phyloP scores from a whole-genome alignment of 495 filamentous ascomycete species.

The Aspergillus asperescens region DNA sequence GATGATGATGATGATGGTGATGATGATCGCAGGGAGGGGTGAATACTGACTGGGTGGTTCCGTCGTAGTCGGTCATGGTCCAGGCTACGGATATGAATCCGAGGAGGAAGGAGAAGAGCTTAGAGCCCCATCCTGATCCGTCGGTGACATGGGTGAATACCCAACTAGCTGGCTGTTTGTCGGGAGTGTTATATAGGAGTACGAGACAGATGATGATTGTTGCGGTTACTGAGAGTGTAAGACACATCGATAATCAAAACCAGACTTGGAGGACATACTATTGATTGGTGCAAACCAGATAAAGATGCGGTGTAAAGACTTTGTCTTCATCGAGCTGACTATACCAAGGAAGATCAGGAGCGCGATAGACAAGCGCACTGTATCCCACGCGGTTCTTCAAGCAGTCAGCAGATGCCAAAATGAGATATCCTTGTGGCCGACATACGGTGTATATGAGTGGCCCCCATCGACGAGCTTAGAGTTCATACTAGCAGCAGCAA shows the following conservation, averaged over 20 bases:
- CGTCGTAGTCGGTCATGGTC: constrained; percentile 75
- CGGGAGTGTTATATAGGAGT: constrained; percentile 55
- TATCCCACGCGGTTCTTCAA: constrained; percentile 54
- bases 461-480: constrained; percentile 42
- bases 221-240: constrained; percentile 40
- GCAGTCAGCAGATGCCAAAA: constrained; percentile 11
- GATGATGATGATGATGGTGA: too few relatives aligned
- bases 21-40: neutral
- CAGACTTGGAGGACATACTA: constrained; percentile 29
- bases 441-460: constrained; percentile 46
- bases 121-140: constrained; percentile 62
- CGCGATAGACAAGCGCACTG: constrained; percentile 55
- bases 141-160: constrained; percentile 64
- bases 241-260: neutral
- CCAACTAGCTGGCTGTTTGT: constrained; percentile 59
- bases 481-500: constrained; percentile 54
- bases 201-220: constrained; percentile 58
- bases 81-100: constrained; percentile 69
- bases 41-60: constrained; percentile 57
- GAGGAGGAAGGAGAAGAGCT: constrained; percentile 59
- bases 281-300: constrained; percentile 73
- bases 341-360: constrained; percentile 54
- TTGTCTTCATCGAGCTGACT: constrained; percentile 63
- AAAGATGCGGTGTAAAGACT: constrained; percentile 56
- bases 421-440: neutral